Evolutionary conservation across 257 asterid species (phyloP), one percentile per base, ranked within the genome.

Genomic region (Prunella vulgaris): DNA sequence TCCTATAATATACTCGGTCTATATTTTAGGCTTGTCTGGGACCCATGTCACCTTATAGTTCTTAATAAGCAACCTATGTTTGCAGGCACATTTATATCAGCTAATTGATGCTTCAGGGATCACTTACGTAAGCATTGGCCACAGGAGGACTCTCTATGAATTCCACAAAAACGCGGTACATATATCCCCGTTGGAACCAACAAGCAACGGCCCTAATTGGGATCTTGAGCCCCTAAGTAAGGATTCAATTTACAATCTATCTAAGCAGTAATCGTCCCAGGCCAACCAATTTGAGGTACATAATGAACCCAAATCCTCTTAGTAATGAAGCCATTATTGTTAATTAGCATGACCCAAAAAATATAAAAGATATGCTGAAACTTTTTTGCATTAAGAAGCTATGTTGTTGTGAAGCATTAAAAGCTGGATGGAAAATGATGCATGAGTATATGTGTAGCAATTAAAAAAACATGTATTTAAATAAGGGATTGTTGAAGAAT

Each of bases 61-160:
- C 42, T 46, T 30, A 24, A 17, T 10, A 60, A 53, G 17, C 74
- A 60, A 75, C 78, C 76, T 84, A 77, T 76, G 71, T 77, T 71
- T 79, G 78, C 90, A 87, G 95, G 95, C 80, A 70, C 87, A 86
- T 83, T 49, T 90, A 49, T 90, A 85, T 70, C 30, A 74, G 72
- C 78, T 78, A 69, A 78, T 87, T 22, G 85, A 82, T 70, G 89
- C 78, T 68, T 82, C 89, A 63, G 96, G 93, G 35, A 77, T 90
- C 60, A 90, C 96, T 7, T 87, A 78, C 46, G 51, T 90, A 73
- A 90, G 96, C 84, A 68, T 90, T 66, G 95, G 96, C 70, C 95
- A 87, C 56, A 83, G 93, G 56, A 76, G 83, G 59, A 81, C 96
- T 10, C 82, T 90, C 20, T 84, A 73, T 21, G 76, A 84, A 70